Base-by-base conservation (phyloP, 306 rosid genomes). In the Ormosia semicastrata region DNA sequence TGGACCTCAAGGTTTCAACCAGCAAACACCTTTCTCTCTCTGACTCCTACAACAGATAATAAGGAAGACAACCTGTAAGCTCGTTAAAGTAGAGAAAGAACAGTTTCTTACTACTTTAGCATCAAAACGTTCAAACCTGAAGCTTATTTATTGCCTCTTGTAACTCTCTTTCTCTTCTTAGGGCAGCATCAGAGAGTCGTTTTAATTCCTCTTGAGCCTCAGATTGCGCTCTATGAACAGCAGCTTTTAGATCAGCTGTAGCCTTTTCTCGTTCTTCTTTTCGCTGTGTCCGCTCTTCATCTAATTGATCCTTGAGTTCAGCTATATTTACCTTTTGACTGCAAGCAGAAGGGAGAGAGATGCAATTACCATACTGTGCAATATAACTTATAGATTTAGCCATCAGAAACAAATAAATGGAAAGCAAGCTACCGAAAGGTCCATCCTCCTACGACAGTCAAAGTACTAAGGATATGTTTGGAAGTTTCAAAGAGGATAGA, bases 261-360 rank as follows among this genome's bases (percentile, higher is more conserved):
- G 99, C 98, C 87, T 90, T 93, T 86, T 91, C 97, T 68, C 98
- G 91, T 76, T 95, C 99, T 84, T 89, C 94, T 87, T 87, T 90
- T 81, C 95, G 88, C 82, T 90, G 95, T 32, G 83, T 89, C 65
- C 88, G 88, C 81, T 93, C 97, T 81, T 95, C 99, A 82, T 90
- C 90, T 76, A 93, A 59, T 77, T 86, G 95, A 76, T 82, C 89
- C 87, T 90, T 89, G 66, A 95, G 90, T 85, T 93, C 97, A 57
- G 89, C 84, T 77, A 95, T 81, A 73, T 91, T 93, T 72, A 81
- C 88, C 82, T 89, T 95, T 87, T 95, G 99, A 87, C 99, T 95
- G 86, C 71, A 63, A 82, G 65, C 62, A 77, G 30, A 50, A 11
- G 68, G 64, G 54, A 65, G 54, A 75, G 57, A 18, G n/a, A 17